phyloP scores from a whole-genome alignment of 352 stramenopile genomes.

The Pythium pyrilobum region DNA sequence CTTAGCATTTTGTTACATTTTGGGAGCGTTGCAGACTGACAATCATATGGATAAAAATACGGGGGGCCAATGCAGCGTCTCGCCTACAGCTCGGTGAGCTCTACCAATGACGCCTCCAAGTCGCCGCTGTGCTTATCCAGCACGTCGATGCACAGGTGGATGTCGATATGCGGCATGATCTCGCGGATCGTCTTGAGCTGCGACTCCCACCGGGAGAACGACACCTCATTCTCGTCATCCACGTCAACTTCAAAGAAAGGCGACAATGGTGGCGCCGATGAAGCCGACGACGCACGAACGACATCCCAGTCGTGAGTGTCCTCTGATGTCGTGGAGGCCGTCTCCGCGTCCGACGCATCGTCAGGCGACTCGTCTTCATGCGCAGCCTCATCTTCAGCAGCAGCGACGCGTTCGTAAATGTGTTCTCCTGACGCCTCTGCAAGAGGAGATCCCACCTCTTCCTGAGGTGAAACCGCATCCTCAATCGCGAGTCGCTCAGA shows the following conservation, averaged over 20 bases:
- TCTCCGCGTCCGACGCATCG: slow-evolving; percentile 58
- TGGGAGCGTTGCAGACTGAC: too few species aligned
- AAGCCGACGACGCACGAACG: slow-evolving; percentile 12
- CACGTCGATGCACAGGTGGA: slow-evolving; percentile 36
- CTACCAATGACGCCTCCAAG: slow-evolving; percentile 47
- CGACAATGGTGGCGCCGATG: background rate
- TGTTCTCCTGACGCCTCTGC: too few species aligned
- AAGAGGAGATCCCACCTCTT: too few species aligned
- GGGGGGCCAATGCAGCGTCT: background rate
- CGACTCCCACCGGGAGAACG: slow-evolving; percentile 25
- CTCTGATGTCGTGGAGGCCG: slow-evolving; percentile 39
- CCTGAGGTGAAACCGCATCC: background rate
- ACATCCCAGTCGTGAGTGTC: slow-evolving; percentile 46
- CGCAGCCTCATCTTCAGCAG: background rate
- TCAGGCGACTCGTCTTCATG: slow-evolving; percentile 13
- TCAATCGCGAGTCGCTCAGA: slow-evolving; percentile 15
- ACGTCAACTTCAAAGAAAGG: slow-evolving; percentile 21
- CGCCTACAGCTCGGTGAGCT: slow-evolving; percentile 54
- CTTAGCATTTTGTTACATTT: too few species aligned
- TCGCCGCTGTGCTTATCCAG: slow-evolving; percentile 52
- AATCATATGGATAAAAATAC: slow-evolving; percentile 5
- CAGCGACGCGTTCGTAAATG: background rate
- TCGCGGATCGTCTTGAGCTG: slow-evolving; percentile 43
- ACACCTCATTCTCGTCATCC: slow-evolving; percentile 23
- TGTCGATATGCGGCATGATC: slow-evolving; percentile 49